Base-by-base conservation (phyloP, 2,329 filamentous ascomycete species). In the Exophiala oligosperma region DNA sequence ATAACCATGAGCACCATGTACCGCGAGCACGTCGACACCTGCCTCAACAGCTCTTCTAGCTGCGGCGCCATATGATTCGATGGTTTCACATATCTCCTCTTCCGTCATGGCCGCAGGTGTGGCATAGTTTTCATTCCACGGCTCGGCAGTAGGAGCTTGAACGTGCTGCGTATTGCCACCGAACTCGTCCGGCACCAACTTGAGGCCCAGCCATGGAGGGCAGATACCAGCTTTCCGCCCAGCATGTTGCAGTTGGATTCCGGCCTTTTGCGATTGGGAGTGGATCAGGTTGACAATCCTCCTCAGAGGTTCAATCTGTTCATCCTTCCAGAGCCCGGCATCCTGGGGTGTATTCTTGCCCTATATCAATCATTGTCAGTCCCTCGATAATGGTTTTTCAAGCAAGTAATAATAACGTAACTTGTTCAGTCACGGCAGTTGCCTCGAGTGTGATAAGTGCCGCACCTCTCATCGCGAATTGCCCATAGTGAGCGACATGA, bases 1-100 rank as follows among this genome's bases (percentile, higher is more conserved):
- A 69, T 92, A 93, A 0, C 90, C 90, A 67, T 93, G 90, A 0
- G 89, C 90, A 64, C 81, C 84, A 75, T 94, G 90, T 50, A 94
- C 84, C 71, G 94, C 90, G 57, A 94, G 85, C 5, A 86, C 82
- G 69, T 95, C 91, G 49, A 90, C 83, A 0, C 91, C 91, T 1
- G 86, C 87, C 62, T 83, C 77, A 3, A 92, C 72, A 1, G 90
- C 82, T 28, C 86, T 76, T 63, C 78, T 76, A 0, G 84, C 79
- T 0, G 83, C 78, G 1, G 52, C 55, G 6, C 51, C 59, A 17
- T 52, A 64, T 37, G 59, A 52, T 14, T 38, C 49, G 24, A 62
- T 60, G 24, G 57, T 43, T n/a, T 57, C 56, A 64, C 84, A 77
- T 61, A 95, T 92, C 51, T 93, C 86, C 1, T 79, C 76, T 2